Base-by-base conservation (phyloP, 768 basidiomycete species). In the Tephrocybe rancida region DNA sequence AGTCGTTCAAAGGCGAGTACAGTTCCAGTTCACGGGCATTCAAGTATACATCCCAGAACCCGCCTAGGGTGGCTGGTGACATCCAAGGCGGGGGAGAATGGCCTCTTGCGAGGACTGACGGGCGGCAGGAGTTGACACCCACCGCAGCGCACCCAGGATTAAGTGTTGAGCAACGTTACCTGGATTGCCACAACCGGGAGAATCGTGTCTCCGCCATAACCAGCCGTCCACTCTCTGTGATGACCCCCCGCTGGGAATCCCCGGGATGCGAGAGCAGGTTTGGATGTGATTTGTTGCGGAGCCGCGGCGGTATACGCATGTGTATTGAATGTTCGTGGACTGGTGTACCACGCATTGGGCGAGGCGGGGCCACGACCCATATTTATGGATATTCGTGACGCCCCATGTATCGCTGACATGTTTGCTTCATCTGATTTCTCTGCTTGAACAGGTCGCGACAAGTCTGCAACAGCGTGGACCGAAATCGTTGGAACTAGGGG, bases 101-200 rank as follows among this genome's bases (percentile, higher is more conserved):
- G 30, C n/a, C 45, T 39, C 7, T 48, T 29, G 1, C 2, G 52
- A 38, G 39, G 34, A 32, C 44, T 54, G 52, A 48, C 52, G 52
- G 52, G 52, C 52, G 52, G 35, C 52, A 54, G 52, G 39, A 41
- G 46, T 13, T 54, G 52, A 54, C 45, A 48, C 52, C 52, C 45
- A 48, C 38, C 52, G 46, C 52, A 54, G 52, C 37, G 45, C 52
- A 41, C 39, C 52, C 41, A 6, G 30, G 30, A 32, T 7, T 32
- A 32, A n/a, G n/a, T n/a, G n/a, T n/a, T n/a, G 37, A n/a, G n/a
- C 1, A 21, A 3, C 24, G 3, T 29, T 30, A 32, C 35, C 27
- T 26, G 52, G 50, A 39, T 53, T 53, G 52, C 52, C 52, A 53
- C 41, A 32, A 53, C 52, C 52, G 52, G 44, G 39, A 44, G 52